Percentiles rank a stretch among this genome's conserved stretches.
These are phyloP conservation scores for Acmispon strigosus DNA, from an alignment of 306 rosid genomes.

Conservation along the genomic window DNA sequence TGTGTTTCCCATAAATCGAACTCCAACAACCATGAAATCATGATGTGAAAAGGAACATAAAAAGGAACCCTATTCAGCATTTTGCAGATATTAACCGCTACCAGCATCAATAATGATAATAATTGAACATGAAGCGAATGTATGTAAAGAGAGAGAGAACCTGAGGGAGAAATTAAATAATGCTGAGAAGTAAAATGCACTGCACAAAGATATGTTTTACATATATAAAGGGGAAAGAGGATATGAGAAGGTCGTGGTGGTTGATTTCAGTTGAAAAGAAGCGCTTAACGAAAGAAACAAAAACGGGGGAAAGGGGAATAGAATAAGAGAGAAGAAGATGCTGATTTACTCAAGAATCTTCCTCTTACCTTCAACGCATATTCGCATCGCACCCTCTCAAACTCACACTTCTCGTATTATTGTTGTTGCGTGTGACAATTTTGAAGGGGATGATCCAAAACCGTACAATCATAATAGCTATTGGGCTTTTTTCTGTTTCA, in stretches of 20 bases:
- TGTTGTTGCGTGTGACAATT: too few species aligned
- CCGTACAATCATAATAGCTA: too few species aligned
- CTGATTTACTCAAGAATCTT: constrained; percentile 47
- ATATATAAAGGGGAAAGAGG: background rate
- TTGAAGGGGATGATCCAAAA: too few species aligned
- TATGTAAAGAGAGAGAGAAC: constrained; percentile 12
- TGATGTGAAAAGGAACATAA: background rate
- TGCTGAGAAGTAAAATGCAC: constrained; percentile 12
- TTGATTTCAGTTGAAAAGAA: constrained; percentile 20
- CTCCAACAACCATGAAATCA: background rate
- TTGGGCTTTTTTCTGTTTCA: too few species aligned
- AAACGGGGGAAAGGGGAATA: background rate
- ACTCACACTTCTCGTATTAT: background rate
- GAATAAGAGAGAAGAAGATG: constrained; percentile 42
- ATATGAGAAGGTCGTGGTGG: background rate
- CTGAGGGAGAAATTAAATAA: constrained; percentile 20
- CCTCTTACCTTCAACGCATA: constrained; percentile 32
- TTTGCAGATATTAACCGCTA: background rate
- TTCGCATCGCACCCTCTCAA: constrained; percentile 17
- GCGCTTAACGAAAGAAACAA: background rate
- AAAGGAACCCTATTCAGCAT: background rate
- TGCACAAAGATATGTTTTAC: background rate
- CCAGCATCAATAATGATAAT: background rate
- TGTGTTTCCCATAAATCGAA: background rate
- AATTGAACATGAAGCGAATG: background rate